Conservation (phyloP, 768 basidiomycete species). For the Lactarius quietus region DNA sequence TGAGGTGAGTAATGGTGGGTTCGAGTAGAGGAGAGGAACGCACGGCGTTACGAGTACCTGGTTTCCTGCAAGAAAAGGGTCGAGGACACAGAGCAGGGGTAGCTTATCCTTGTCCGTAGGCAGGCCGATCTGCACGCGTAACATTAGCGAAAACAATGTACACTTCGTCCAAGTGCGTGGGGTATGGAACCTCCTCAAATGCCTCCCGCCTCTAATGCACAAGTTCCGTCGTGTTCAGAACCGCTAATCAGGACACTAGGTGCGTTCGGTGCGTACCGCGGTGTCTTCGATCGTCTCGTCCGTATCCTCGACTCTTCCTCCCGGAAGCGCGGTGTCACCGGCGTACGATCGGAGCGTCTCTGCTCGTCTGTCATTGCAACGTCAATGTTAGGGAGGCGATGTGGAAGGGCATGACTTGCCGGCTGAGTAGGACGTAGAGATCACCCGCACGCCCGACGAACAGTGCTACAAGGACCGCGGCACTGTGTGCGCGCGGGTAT, state of each 20-base stretch:
- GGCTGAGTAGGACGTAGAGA: slow-evolving; percentile 78
- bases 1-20: background rate
- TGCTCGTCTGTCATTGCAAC: slow-evolving; percentile 52
- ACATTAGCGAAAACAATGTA: background rate
- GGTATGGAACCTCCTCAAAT: slow-evolving; percentile 69
- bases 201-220: slow-evolving; percentile 71
- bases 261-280: slow-evolving; percentile 50
- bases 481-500: slow-evolving; percentile 56
- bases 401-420: slow-evolving; percentile 43
- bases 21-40: slow-evolving; percentile 32
- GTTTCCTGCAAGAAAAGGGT: slow-evolving; percentile 73
- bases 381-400: background rate
- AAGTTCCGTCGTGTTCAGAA: slow-evolving; percentile 3
- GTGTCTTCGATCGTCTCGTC: slow-evolving; percentile 74
- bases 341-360: slow-evolving; percentile 71
- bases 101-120: slow-evolving; percentile 65
- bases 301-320: slow-evolving; percentile 70
- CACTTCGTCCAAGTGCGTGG: background rate
- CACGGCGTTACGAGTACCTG: slow-evolving; percentile 81
- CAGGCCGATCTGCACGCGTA: slow-evolving; percentile 67
- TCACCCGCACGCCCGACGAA: slow-evolving; percentile 85
- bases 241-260: background rate
- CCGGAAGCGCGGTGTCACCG: slow-evolving; percentile 85
- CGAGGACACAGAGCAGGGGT: slow-evolving; percentile 71
- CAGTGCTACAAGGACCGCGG: slow-evolving; percentile 79